Percentiles rank a stretch among this genome's conserved stretches.
Conservation (phyloP, 2,329 filamentous ascomycete genomes). For the Arthrobotrys sphaeroides region DNA sequence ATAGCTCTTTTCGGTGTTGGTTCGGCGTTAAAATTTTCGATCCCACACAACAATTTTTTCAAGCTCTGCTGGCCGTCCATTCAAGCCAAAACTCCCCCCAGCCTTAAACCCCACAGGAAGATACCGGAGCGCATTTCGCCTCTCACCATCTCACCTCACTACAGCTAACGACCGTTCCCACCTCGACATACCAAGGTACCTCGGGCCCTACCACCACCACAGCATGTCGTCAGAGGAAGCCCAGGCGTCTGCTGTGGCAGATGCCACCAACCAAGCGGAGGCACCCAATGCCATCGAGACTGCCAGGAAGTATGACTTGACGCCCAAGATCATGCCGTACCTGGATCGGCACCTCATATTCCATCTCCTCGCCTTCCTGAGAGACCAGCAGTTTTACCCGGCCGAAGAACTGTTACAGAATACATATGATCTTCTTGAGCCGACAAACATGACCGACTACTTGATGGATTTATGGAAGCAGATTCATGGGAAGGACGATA, state of each 20-base stretch:
- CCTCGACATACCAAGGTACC: conserved; percentile 53
- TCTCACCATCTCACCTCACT: conserved; percentile 44
- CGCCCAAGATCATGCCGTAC: conserved; percentile 87
- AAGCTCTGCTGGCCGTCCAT: conserved; percentile 1
- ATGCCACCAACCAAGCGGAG: conserved; percentile 33
- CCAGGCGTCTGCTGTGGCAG: conserved; percentile 9
- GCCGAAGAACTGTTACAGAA: conserved; percentile 80
- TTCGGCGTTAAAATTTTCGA: conserved; percentile 37
- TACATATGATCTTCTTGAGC: conserved; percentile 92
- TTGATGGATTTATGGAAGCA: conserved; percentile 91
- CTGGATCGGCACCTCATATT: conserved; percentile 97
- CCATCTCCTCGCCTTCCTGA: conserved; percentile 91
- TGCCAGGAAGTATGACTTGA: conserved; percentile 73
- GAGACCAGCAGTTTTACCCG: conserved; percentile 67
- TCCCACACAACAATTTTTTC: conserved; percentile 53
- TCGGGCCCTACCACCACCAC: conserved; percentile 24
- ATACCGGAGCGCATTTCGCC: conserved; percentile 10
- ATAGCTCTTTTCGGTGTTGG: conserved; percentile 14
- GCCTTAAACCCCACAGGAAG: conserved; percentile 41
- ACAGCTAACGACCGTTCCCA: conserved; percentile 53
- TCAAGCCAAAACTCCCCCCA: conserved; percentile 20
- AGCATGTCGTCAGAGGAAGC: conserved; percentile 39
- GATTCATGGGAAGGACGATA: conserved; percentile 79
- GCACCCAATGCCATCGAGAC: conserved; percentile 36
- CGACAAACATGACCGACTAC: conserved; percentile 99